Evolutionary conservation across 2,329 filamentous ascomycete species (phyloP), one percentile per base, ranked within the genome.

Genomic region (Zasmidium angulare): DNA sequence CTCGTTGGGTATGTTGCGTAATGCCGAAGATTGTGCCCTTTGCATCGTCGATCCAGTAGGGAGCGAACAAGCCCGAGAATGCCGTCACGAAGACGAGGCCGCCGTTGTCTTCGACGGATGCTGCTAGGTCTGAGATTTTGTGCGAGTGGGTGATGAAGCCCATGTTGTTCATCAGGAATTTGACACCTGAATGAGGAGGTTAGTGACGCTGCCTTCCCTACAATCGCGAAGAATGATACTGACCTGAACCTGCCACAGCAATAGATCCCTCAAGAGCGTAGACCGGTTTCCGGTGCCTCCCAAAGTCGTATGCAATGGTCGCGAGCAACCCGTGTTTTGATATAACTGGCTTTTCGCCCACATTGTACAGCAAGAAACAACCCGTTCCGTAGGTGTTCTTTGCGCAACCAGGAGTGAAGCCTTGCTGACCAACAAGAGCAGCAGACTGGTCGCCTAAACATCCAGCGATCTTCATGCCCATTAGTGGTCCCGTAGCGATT

Each of bases 361-460:
- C 89, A 69, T 96, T 96, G 78, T 95, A 96, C 3, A 96, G 83
- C 65, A 96, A 79, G 79, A 96, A 96, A 73, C 90, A 95, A 46
- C 91, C 91, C 0, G 91, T 96, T 43, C 91, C 91, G 72, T 96
- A 96, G 0, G 91, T 96, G 76, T 95, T 96, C 81, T 96, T 96
- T 48, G 91, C 92, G 68, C 86, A 85, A 53, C 92, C 92, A 0
- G 90, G 87, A 2, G 81, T 84, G 77, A 96, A 96, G 14, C 89
- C 91, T 58, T 73, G 70, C 62, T 71, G 67, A 14, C 91, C 91
- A 20, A 96, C 90, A 53, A 96, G 79, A 17, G 91, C 91, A 55
- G 90, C 88, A 46, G 91, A 93, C 75, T 96, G 91, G 71, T 96
- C 91, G 63, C 91, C 91, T 17, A 96, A 78, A 72, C 90, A 95